Percentiles rank a stretch among this genome's conserved stretches.
Evolutionary conservation across 768 basidiomycete species (phyloP).

Genomic region (Termitomyces sp.): DNA sequence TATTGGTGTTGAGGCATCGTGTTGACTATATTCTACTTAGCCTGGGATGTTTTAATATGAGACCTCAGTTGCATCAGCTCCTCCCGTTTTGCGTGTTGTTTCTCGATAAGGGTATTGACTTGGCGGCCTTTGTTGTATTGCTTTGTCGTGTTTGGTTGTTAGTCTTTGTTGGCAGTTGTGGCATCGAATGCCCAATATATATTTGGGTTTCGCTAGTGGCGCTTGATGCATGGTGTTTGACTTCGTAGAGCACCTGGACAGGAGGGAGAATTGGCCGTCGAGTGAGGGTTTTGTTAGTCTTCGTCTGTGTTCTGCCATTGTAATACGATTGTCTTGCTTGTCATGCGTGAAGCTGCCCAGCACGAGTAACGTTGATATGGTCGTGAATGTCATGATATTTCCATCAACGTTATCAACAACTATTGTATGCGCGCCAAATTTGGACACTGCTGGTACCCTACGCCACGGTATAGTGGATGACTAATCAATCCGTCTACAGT

Average conservation of each 20-base stretch:
- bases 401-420: not conserved
- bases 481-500: not conserved
- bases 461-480: not conserved
- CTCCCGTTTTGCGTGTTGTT: too few species aligned
- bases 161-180: too few species aligned
- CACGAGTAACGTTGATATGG: not conserved
- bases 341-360: not conserved
- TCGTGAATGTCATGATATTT: not conserved
- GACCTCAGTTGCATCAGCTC: not conserved
- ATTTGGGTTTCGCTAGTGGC: not conserved
- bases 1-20: not conserved
- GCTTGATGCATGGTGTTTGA: too few species aligned
- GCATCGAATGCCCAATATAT: too few species aligned
- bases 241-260: too few species aligned
- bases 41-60: not conserved
- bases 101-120: too few species aligned
- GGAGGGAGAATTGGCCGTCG: too few species aligned
- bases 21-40: slow-evolving; percentile 10
- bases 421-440: not conserved
- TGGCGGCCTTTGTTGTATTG: too few species aligned
- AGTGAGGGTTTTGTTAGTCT: not conserved
- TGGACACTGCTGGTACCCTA: not conserved
- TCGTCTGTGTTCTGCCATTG: not conserved
- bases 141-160: too few species aligned
- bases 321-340: not conserved